Evolutionary conservation across 139 green algal species (phyloP).

Genomic region (Spirogloea muscicola): DNA sequence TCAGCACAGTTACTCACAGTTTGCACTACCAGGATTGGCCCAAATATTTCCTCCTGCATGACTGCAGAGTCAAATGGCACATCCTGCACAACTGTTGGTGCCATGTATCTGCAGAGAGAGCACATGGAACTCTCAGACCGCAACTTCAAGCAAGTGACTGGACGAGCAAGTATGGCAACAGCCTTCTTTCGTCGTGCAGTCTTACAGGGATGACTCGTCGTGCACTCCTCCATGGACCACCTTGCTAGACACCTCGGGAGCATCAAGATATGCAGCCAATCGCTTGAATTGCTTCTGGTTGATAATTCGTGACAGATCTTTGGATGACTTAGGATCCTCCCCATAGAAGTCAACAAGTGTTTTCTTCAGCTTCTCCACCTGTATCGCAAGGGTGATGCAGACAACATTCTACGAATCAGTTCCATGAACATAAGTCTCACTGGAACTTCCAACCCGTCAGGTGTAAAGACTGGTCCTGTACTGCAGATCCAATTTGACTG

Average conservation of each 20-base stretch:
- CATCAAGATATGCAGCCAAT: neutral
- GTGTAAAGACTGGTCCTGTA: neutral
- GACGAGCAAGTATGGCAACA: no score
- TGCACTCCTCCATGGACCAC: neutral
- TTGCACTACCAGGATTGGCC: conserved; percentile 38
- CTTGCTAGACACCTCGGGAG: neutral
- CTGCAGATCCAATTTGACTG: no score
- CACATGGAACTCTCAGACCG: no score
- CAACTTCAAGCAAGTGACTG: no score
- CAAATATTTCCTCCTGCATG: conserved; percentile 49
- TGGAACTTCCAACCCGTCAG: no score
- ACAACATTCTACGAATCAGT: no score
- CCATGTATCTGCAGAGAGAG: conserved; percentile 43
- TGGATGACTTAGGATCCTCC: neutral
- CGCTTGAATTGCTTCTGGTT: conserved; percentile 6
- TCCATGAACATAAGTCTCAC: no score
- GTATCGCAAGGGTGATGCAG: neutral
- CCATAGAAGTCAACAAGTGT: neutral
- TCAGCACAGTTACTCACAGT: no score
- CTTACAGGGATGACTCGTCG: neutral
- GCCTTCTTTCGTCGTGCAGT: no score
- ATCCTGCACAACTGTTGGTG: conserved; percentile 40
- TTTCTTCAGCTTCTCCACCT: conserved; percentile 7
- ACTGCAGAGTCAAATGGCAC: neutral
- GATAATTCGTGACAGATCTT: conserved; percentile 6